Conservation (phyloP, 1,139 yeast genomes). For the Taphrina betulina region DNA sequence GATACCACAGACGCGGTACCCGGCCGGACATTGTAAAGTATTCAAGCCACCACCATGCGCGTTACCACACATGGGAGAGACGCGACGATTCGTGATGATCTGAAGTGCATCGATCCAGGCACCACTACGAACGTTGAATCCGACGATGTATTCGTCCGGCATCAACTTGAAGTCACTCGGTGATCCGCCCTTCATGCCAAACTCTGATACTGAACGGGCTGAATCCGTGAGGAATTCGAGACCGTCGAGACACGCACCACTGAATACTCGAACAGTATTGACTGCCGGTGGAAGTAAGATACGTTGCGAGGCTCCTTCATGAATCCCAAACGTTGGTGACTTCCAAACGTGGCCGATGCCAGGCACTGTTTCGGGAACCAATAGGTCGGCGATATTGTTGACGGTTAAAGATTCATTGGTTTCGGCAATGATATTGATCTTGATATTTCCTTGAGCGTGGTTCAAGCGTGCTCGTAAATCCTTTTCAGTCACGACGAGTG, state of each 20-base stretch:
- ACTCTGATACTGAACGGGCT: slow-evolving; percentile 43
- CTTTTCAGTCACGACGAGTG: neutral
- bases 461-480: slow-evolving; percentile 36
- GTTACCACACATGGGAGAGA: slow-evolving; percentile 2
- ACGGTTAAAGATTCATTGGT: slow-evolving; percentile 38
- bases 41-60: slow-evolving; percentile 5
- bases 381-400: slow-evolving; percentile 41
- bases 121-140: slow-evolving; percentile 69
- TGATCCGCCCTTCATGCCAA: slow-evolving; percentile 64
- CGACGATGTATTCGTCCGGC: slow-evolving; percentile 59
- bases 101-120: slow-evolving; percentile 89
- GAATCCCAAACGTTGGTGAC: slow-evolving; percentile 6
- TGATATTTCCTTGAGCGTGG: neutral
- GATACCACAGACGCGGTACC: slow-evolving; percentile 18
- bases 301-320: neutral
- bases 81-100: slow-evolving; percentile 52
- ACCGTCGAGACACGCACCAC: slow-evolving; percentile 81
- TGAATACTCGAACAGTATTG: slow-evolving; percentile 57
- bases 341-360: neutral
- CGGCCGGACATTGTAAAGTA: slow-evolving; percentile 7
- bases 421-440: neutral
- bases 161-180: slow-evolving; percentile 59
- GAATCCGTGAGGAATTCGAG: neutral
- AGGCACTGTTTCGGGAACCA: slow-evolving; percentile 23
- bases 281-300: slow-evolving; percentile 43